Conservation (phyloP, 2,329 filamentous ascomycete species). For the Ophiostoma piceae region DNA sequence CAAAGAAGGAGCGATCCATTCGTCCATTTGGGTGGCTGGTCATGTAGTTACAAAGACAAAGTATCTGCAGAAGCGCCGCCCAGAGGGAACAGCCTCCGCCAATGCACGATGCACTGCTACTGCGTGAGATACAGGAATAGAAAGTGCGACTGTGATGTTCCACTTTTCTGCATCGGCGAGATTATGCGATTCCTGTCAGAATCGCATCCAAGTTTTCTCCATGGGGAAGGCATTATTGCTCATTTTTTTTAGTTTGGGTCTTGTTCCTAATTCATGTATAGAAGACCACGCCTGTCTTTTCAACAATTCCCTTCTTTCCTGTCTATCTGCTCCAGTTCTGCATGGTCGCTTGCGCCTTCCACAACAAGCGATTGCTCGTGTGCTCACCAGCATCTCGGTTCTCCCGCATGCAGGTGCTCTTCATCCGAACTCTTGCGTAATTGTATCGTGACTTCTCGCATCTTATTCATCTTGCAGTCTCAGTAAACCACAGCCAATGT, state of each 20-base stretch:
- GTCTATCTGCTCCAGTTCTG: too few species aligned
- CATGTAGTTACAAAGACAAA: not conserved
- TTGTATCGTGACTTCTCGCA: too few species aligned
- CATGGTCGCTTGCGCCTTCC: not conserved
- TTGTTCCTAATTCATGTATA: not conserved
- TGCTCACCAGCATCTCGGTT: not conserved
- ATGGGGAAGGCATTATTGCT: not conserved
- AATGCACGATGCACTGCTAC: not conserved
- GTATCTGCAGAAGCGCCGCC: not conserved
- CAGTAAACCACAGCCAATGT: too few species aligned
- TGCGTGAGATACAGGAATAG: not conserved
- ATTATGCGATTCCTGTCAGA: not conserved
- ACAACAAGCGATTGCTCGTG: slow-evolving; percentile 1
- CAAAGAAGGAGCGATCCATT: not conserved
- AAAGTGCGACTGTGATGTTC: not conserved
- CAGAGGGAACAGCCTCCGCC: slow-evolving; percentile 4
- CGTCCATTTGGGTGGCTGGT: not conserved
- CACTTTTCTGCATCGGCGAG: not conserved
- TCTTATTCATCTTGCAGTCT: too few species aligned
- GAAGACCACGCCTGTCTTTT: not conserved
- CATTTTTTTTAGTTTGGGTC: not conserved
- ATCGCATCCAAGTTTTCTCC: not conserved
- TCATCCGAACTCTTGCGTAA: not conserved
- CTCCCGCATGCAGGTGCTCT: not conserved
- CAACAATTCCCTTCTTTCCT: too few species aligned